Percentiles rank a stretch among this genome's conserved stretches.
Evolutionary conservation across 2,329 filamentous ascomycete genomes (phyloP).

Genomic region (Metarhizium humberi): DNA sequence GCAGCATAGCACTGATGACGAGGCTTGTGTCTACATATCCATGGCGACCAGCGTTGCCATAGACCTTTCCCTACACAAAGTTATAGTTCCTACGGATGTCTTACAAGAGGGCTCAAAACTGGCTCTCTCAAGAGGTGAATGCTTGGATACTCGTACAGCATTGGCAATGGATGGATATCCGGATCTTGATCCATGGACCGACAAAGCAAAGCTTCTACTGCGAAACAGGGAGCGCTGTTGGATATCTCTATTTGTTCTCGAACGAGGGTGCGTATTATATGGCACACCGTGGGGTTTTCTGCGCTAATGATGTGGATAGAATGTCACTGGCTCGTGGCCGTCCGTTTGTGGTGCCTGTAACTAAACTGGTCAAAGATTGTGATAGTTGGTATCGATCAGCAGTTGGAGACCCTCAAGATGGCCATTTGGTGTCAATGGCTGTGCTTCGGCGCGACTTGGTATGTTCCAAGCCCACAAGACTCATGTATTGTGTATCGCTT

Average conservation of each 20-base stretch:
- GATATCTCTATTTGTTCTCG: constrained; percentile 64
- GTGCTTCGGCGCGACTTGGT: constrained; percentile 59
- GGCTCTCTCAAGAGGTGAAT: constrained; percentile 53
- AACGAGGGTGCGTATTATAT: constrained; percentile 44
- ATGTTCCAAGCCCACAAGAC: constrained; percentile 13
- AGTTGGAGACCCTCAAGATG: constrained; percentile 57
- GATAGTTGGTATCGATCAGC: constrained; percentile 59
- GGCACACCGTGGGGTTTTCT: not conserved
- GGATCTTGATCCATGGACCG: constrained; percentile 50
- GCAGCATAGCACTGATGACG: constrained; percentile 59
- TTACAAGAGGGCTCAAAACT: constrained; percentile 33
- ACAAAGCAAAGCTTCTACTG: constrained; percentile 50
- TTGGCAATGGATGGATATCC: constrained; percentile 59
- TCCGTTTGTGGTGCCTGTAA: constrained; percentile 58
- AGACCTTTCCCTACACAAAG: constrained; percentile 62
- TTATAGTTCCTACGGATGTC: constrained; percentile 46
- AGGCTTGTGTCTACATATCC: constrained; percentile 62
- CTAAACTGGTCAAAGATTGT: constrained; percentile 55
- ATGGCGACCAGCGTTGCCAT: constrained; percentile 61
- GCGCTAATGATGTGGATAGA: constrained; percentile 14
- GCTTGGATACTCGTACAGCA: constrained; percentile 57
- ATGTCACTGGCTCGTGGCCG: constrained; percentile 62
- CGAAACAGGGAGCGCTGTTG: constrained; percentile 59
- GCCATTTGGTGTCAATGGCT: constrained; percentile 62
- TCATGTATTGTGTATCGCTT: not conserved